Percentiles rank a stretch among this genome's conserved stretches.
Evolutionary conservation across 2,329 filamentous ascomycete genomes (phyloP).

Genomic region (Byssochlamys sp.): DNA sequence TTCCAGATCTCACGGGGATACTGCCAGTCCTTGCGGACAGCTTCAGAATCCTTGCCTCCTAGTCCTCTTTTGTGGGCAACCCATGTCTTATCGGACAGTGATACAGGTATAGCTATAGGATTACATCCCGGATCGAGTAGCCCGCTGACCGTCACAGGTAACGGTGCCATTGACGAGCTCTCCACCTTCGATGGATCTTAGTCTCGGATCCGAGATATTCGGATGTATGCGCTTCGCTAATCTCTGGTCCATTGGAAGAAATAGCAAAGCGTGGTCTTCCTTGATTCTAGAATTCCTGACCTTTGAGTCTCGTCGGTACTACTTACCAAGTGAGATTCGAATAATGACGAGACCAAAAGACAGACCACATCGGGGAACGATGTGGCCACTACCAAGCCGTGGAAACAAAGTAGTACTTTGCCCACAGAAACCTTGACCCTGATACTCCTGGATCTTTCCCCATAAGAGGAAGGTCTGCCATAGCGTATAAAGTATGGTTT

Average conservation of each 20-base stretch:
- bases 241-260: background rate
- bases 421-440: background rate
- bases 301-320: background rate
- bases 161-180: background rate
- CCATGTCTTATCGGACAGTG: background rate
- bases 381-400: background rate
- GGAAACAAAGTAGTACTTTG: background rate
- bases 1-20: background rate
- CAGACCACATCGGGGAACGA: background rate
- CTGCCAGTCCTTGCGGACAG: background rate
- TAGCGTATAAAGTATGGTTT: background rate
- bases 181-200: background rate
- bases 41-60: background rate
- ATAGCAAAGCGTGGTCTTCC: background rate
- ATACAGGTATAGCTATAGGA: background rate
- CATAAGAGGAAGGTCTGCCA: background rate
- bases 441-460: background rate
- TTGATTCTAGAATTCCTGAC: background rate
- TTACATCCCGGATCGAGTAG: background rate
- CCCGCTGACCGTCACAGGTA: background rate
- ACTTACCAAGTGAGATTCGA: background rate
- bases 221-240: background rate
- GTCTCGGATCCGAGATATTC: background rate
- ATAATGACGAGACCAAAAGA: background rate
- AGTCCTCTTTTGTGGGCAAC: background rate